Evolutionary conservation across 305 asterid species (phyloP), one percentile per base, ranked within the genome.

Genomic region (Fraxinus sp.): DNA sequence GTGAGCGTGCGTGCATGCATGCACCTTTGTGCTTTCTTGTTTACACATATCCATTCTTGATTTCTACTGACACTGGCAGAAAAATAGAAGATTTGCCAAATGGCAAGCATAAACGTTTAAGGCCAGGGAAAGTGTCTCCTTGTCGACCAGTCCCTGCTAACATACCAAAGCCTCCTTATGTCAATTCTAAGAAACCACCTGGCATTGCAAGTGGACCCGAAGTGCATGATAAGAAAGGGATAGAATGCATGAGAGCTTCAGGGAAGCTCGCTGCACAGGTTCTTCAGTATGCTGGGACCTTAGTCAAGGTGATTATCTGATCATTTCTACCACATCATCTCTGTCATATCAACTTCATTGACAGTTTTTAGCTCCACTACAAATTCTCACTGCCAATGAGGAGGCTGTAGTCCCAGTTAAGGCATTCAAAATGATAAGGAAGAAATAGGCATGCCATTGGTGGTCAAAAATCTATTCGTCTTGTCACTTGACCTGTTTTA

Each of bases 231-330:
- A 88, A 88, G 87, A 91, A 91, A 79, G 98, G 98, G 75, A 94
- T 91, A 80, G 94, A 92, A 86, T 89, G 91, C 91, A 96, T 94
- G 99, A 90, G 95, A 90, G 97, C 99, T 79, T 96, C 98, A 1
- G 99, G 99, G 70, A 91, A 88, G 90, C 98, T 96, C 80, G 98
- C 99, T 81, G 98, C 99, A 20, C 91, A 88, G 83, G 99, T 94
- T 89, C 99, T 96, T 90, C 94, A 89, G 90, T 85, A 91, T 89
- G 98, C 98, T 81, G 99, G 98, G 75, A 92, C 97, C 76, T 90
- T 96, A 85, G 98, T 92, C 85, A 91, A 96, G 98, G 99, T 96
- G 90, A 87, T 24, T 76, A 68, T 83, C 33, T 62, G 70, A 79
- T 77, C 64, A 49, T 78, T 78, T 14, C 9, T 41, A 74, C 33